These are phyloP conservation scores for Pestalotiopsis sp. DNA, from an alignment of 2,329 filamentous ascomycete species.

Conservation along the genomic window DNA sequence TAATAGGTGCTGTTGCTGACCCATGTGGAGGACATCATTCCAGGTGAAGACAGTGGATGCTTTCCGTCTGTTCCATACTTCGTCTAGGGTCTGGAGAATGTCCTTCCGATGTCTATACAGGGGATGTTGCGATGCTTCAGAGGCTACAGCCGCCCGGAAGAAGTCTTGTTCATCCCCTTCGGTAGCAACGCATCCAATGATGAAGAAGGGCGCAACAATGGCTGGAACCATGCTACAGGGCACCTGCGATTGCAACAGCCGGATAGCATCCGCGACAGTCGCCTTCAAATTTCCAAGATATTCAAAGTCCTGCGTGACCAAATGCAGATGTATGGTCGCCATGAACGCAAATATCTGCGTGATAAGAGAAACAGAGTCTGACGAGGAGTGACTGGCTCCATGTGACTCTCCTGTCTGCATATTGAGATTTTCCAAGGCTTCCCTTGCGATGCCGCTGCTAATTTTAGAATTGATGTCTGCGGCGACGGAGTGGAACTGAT, in stretches of 20 bases:
- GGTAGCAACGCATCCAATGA: constrained; percentile 11
- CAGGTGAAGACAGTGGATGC: not conserved
- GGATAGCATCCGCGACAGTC: not conserved
- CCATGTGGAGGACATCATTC: constrained; percentile 2
- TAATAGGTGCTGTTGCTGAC: not conserved
- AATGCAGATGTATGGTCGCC: constrained; percentile 9
- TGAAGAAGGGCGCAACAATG: constrained; percentile 8
- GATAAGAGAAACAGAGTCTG: not conserved
- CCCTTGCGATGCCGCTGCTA: not conserved
- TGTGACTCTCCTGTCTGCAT: not conserved
- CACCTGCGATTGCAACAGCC: not conserved
- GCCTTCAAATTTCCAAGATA: not conserved
- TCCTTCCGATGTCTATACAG: constrained; percentile 4
- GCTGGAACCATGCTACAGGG: not conserved
- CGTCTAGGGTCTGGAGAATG: constrained; percentile 5
- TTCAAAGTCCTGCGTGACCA: constrained; percentile 10
- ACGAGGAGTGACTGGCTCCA: not conserved
- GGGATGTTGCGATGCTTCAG: not conserved
- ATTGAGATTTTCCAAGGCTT: not conserved
- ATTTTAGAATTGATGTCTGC: not conserved
- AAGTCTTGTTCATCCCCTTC: not conserved
- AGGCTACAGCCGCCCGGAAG: not conserved
- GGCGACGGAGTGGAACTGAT: too few relatives aligned
- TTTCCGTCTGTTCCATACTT: constrained; percentile 6
- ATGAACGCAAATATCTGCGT: constrained; percentile 11